Evolutionary conservation across 2,329 filamentous ascomycete species (phyloP).

Genomic region (Cytospora mali): DNA sequence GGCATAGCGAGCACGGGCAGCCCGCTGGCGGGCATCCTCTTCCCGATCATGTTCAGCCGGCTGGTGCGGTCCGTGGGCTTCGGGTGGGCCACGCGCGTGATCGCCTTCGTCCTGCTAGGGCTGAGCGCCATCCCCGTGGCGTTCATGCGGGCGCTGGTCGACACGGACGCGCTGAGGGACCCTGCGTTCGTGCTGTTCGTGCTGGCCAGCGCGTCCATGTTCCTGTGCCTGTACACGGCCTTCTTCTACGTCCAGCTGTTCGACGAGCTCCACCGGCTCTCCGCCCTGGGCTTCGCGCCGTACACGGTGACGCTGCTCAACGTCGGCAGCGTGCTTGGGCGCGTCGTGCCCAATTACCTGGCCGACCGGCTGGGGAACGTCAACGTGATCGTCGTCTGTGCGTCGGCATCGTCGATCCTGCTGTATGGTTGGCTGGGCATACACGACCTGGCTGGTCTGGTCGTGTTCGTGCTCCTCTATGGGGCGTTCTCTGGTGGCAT

Average conservation of each 20-base stretch:
- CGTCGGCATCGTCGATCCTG: slow-evolving; percentile 39
- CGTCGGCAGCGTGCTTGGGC: slow-evolving; percentile 49
- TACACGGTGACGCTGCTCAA: slow-evolving; percentile 49
- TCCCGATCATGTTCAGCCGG: slow-evolving; percentile 47
- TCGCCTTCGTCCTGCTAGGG: slow-evolving; percentile 54
- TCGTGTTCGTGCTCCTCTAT: slow-evolving; percentile 48
- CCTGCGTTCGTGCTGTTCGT: slow-evolving; percentile 42
- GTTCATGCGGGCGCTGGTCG: slow-evolving; percentile 46
- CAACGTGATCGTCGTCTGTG: slow-evolving; percentile 42
- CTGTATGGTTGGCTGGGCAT: slow-evolving; percentile 46
- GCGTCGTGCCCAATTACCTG: slow-evolving; percentile 47
- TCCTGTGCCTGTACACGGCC: slow-evolving; percentile 50
- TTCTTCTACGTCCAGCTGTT: slow-evolving; percentile 52
- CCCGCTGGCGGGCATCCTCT: slow-evolving; percentile 47
- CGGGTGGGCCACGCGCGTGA: slow-evolving; percentile 45
- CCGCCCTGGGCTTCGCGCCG: slow-evolving; percentile 38
- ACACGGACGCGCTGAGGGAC: slow-evolving; percentile 43
- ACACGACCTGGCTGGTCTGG: slow-evolving; percentile 38
- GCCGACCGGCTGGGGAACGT: slow-evolving; percentile 48
- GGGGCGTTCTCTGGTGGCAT: slow-evolving; percentile 50
- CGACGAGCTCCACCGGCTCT: slow-evolving; percentile 44
- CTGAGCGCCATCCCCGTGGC: slow-evolving; percentile 42
- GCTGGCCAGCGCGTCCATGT: slow-evolving; percentile 43
- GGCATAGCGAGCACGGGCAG: slow-evolving; percentile 39
- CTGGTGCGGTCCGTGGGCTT: slow-evolving; percentile 39